Evolutionary conservation across 2,329 filamentous ascomycete species (phyloP).

Genomic region (Colletotrichum plurivorum): DNA sequence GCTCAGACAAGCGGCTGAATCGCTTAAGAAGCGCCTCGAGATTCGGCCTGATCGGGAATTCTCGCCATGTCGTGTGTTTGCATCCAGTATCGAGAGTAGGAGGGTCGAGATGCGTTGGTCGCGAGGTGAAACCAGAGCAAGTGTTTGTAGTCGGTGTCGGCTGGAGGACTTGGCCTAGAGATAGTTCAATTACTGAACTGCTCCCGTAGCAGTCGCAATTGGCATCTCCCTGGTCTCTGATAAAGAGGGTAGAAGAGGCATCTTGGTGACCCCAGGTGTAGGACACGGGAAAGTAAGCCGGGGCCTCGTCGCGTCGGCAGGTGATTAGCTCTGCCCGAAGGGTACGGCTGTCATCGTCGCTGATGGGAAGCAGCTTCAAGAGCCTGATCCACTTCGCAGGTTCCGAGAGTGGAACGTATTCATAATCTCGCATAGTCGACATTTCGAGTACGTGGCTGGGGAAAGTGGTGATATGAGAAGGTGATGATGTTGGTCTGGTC

Average conservation of each 20-base stretch:
- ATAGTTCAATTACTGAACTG: neutral
- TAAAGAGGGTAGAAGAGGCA: neutral
- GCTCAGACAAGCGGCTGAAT: neutral
- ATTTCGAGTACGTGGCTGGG: neutral
- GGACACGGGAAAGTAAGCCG: neutral
- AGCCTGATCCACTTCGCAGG: neutral
- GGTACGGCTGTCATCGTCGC: neutral
- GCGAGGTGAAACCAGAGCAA: neutral
- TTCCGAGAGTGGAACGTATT: neutral
- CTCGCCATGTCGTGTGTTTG: neutral
- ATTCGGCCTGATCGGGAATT: neutral
- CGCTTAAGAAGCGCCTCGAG: neutral
- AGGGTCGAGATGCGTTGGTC: neutral
- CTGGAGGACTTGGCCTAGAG: neutral
- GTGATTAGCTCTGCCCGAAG: neutral
- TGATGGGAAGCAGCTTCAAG: neutral
- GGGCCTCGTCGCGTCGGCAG: neutral
- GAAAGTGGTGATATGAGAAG: too few relatives aligned
- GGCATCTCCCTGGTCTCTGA: neutral
- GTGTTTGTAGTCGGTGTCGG: too few relatives aligned
- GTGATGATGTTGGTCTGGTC: too few relatives aligned
- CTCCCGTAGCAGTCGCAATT: neutral
- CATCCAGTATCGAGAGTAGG: neutral
- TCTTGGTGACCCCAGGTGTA: constrained; percentile 4
- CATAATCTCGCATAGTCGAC: neutral